Evolutionary conservation across 495 filamentous ascomycete genomes (phyloP), one percentile per base, ranked within the genome.

Genomic region (Penicillium tannophilum): DNA sequence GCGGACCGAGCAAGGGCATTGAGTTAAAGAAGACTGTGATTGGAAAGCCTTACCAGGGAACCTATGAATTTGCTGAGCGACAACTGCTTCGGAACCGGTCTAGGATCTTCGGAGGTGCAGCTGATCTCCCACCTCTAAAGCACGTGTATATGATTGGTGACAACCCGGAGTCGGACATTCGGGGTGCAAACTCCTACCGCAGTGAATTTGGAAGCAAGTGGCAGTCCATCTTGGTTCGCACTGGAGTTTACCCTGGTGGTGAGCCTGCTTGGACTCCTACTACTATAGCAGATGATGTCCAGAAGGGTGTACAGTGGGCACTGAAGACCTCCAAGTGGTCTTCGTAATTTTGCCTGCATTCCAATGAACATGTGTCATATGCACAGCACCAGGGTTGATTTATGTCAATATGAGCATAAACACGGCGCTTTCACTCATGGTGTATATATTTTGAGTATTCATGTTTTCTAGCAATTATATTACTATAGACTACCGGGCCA

Each of bases 121-220:
- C 70, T 36, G 61, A 74, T 16, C 56, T 77, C 1, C 67, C 66
- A 8, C 75, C 74, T 16, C 67, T 96, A 58, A 72, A 75, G 64
- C 82, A 78, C 14, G 90, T 99, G 6, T 98, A 95, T 65, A 97
- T 98, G 93, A 82, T 99, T n/a, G 94, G 94, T 0, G 94, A 99
- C 64, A 99, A 98, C 63, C 93, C 94, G 0, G 90, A 90, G 67
- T 90, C 86, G 30, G 94, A 99, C 72, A 95, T 99, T 57, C 75
- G 80, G 12, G 94, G 95, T n/a, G 93, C 90, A 24, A 98, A 97
- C 64, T 79, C 78, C 31, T 94, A 88, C 69, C 64, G 67, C 12
- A 91, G 88, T 58, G 72, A 77, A 9, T 61, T 74, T 43, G 88
- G 88, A 7, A 92, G 86, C 23, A 72, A 84, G 64, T 99, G 94